Evolutionary conservation across 1,139 yeast genomes (phyloP), one percentile per base, ranked within the genome.

Genomic region (Geotrichum histeridarum): DNA sequence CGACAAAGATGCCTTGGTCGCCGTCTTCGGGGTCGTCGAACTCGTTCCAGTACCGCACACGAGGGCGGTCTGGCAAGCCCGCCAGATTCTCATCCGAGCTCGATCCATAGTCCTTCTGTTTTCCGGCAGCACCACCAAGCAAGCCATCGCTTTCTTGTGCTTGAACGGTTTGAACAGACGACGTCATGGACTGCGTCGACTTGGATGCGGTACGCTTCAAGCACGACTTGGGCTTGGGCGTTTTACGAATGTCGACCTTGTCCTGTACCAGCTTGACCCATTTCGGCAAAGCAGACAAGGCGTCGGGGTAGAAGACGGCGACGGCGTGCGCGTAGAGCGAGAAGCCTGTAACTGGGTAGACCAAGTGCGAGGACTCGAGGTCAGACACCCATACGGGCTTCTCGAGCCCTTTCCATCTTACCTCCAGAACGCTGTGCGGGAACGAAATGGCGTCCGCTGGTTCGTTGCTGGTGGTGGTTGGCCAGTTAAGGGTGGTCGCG

Each of bases 1-100:
- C 65, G 15, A 67, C 64, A 62, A 70, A 70, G 27, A 68, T 68
- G 27, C 60, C 65, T n/a, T 60, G 64, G 4, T 68, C 71, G 35
- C 71, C 76, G 35, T 77, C 82, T 36, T 80, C 82, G 1, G 82
- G 84, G 61, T 83, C 78, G 63, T 83, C 89, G 64, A 83, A 83
- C 67, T 83, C 89, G 64, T 83, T 83, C 89, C 89, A 83, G 64
- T 83, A 83, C 50, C 85, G 71, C 22, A 74, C 69, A 48, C 70
- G 66, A 11, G 66, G 60, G 48, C 68, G 73, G 59, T 70, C 66
- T 4, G 32, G 14, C 12, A 11, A 18, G 27, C 15, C 22, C 22
- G 30, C 30, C 8, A 5, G 17, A 4, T 6, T 4, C 8, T 17
- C 33, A 22, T 43, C 47, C n/a, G 38, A 31, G 30, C 36, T 31